These are phyloP conservation scores for Punica granatum DNA, from an alignment of 345 rosid genomes.

Conservation along the genomic window DNA sequence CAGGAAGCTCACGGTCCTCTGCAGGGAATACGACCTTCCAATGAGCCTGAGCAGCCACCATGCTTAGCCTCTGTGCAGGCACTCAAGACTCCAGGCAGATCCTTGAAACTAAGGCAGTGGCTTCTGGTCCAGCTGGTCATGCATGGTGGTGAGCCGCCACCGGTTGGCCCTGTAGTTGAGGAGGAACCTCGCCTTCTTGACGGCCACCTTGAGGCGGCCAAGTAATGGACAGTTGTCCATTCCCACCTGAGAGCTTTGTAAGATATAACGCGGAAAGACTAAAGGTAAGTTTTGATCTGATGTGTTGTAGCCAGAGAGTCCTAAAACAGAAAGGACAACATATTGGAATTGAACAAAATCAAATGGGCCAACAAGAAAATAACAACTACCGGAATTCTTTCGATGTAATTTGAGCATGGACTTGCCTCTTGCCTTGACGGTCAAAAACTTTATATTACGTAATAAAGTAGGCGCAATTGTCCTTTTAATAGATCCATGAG, in stretches of 20 bases:
- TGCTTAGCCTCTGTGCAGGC: conserved; percentile 25
- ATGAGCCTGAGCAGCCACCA: conserved; percentile 1
- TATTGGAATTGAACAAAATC: no score
- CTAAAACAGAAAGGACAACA: no score
- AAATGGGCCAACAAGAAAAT: no score
- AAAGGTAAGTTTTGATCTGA: background rate
- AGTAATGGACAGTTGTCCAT: conserved; percentile 31
- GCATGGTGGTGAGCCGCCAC: conserved; percentile 47
- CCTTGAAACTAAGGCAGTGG: conserved; percentile 46
- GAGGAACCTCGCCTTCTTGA: conserved; percentile 56
- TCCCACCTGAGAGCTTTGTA: no score
- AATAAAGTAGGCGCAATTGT: no score
- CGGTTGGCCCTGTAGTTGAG: conserved; percentile 39
- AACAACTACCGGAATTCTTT: no score
- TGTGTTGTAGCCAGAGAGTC: no score
- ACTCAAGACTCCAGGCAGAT: conserved; percentile 44
- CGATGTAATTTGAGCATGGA: no score
- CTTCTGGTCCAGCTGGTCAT: conserved; percentile 26
- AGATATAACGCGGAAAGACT: background rate
- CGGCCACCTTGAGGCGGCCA: conserved; percentile 51
- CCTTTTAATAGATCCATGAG: no score
- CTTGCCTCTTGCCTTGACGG: no score
- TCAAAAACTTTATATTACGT: no score
- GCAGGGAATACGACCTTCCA: conserved; percentile 11
- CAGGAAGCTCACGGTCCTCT: conserved; percentile 28